phyloP scores from a whole-genome alignment of 352 stramenopile genomes.

The Pythium rhizo-oryzae region DNA sequence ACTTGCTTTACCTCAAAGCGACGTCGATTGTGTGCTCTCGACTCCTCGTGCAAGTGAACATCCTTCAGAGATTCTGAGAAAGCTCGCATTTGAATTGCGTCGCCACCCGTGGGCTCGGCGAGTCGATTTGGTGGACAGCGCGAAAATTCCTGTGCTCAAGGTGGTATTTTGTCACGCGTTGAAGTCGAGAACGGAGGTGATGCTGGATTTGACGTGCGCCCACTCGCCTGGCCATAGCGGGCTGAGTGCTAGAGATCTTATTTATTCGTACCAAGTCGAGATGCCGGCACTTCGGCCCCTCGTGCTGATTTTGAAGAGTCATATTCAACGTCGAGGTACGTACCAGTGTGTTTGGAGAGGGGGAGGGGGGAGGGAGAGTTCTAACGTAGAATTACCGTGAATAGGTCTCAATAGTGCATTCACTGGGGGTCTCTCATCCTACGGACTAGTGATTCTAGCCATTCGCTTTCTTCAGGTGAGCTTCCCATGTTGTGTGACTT shows the following conservation, averaged over 20 bases:
- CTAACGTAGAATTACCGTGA: background rate
- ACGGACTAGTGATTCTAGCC: constrained; percentile 95
- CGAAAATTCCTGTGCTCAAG: constrained; percentile 97
- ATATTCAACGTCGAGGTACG: constrained; percentile 64
- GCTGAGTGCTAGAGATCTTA: constrained; percentile 90
- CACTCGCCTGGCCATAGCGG: constrained; percentile 95
- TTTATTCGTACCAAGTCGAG: constrained; percentile 89
- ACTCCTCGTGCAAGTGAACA: constrained; percentile 74
- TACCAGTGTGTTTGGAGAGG: background rate
- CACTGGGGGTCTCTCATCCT: constrained; percentile 95
- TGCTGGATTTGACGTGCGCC: constrained; percentile 95
- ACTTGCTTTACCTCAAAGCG: constrained; percentile 94
- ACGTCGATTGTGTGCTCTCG: constrained; percentile 96
- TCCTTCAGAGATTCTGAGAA: constrained; percentile 89
- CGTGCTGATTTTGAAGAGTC: constrained; percentile 94
- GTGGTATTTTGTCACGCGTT: constrained; percentile 60
- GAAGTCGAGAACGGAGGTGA: constrained; percentile 46
- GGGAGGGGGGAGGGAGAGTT: background rate
- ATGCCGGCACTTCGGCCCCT: constrained; percentile 94
- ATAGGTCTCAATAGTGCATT: constrained; percentile 93
- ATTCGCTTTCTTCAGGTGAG: constrained; percentile 92
- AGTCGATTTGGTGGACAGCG: constrained; percentile 94
- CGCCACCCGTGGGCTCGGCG: constrained; percentile 73
- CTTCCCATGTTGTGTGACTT: background rate
- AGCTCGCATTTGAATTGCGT: constrained; percentile 85